phyloP scores from a whole-genome alignment of 257 asterid species.

The Phtheirospermum japonicum region DNA sequence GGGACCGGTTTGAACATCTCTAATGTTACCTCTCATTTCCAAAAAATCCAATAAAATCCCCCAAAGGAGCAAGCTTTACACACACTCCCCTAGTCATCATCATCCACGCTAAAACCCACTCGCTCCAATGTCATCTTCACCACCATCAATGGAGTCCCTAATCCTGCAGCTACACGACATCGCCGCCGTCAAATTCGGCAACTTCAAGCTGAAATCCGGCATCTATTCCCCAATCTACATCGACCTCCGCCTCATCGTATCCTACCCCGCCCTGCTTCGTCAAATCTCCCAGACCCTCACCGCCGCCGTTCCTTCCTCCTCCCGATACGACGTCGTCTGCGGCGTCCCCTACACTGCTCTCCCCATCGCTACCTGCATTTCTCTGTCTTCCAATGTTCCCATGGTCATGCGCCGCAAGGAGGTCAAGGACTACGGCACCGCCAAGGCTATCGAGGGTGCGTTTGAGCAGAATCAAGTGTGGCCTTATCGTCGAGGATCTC shows the following conservation, averaged over 20 bases:
- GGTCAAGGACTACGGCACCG: constrained; percentile 89
- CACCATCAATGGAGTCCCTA: constrained; percentile 62
- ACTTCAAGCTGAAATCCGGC: constrained; percentile 93
- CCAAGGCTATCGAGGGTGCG: constrained; percentile 86
- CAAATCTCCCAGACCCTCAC: constrained; percentile 70
- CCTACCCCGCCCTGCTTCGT: constrained; percentile 75
- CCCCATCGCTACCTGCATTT: constrained; percentile 88
- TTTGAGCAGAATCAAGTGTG: constrained; percentile 53
- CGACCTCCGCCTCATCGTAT: constrained; percentile 91
- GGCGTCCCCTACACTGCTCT: constrained; percentile 98
- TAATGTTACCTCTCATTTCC: too few species aligned
- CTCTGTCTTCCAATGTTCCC: constrained; percentile 54
- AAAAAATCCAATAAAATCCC: too few species aligned
- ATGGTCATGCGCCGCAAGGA: constrained; percentile 97
- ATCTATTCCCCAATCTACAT: constrained; percentile 91
- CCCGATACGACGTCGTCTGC: constrained; percentile 69
- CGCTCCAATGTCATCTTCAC: constrained; percentile 29
- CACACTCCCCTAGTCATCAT: too few species aligned
- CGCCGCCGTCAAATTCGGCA: constrained; percentile 93
- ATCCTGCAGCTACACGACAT: constrained; percentile 84
- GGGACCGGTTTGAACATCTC: too few species aligned
- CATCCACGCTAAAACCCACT: constrained; percentile 18
- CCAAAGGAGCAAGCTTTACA: too few species aligned
- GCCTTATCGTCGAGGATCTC: constrained; percentile 85
- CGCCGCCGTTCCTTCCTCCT: constrained; percentile 56